A percentile compares a stretch with the other conserved stretches of the same genome.
phyloP scores from a whole-genome alignment of 495 filamentous ascomycete genomes.

The Jackrogersella minutella region DNA sequence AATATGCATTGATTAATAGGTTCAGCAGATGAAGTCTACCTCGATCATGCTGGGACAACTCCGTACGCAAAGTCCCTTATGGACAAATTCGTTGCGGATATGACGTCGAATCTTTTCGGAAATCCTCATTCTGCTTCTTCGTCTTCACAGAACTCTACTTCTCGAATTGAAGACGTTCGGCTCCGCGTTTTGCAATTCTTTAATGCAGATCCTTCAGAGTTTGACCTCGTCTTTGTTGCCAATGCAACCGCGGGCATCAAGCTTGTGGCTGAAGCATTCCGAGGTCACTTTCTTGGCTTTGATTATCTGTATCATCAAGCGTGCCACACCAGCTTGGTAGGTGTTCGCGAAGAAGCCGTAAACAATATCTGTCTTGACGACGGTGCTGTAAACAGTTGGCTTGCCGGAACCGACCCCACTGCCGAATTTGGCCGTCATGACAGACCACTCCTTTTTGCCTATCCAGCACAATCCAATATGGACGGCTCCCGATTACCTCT shows the following conservation, averaged over 20 bases:
- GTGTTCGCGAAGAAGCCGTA: conserved; percentile 75
- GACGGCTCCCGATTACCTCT: conserved; percentile 81
- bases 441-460: conserved; percentile 71
- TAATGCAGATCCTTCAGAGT: conserved; percentile 81
- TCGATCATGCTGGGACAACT: conserved; percentile 93
- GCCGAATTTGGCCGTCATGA: conserved; percentile 2
- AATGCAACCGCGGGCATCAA: conserved; percentile 95
- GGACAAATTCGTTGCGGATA: conserved; percentile 75
- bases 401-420: conserved; percentile 47
- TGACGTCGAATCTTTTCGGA: conserved; percentile 81
- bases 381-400: conserved; percentile 73
- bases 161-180: conserved; percentile 78
- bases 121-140: conserved; percentile 90
- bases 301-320: conserved; percentile 85
- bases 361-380: conserved; percentile 73
- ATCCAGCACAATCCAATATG: conserved; percentile 93
- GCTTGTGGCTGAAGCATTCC: conserved; percentile 77
- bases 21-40: conserved; percentile 75
- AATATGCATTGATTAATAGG: conserved; percentile 16
- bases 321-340: conserved; percentile 88
- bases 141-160: conserved; percentile 79
- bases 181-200: conserved; percentile 78
- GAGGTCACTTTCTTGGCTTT: conserved; percentile 70
- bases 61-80: conserved; percentile 82
- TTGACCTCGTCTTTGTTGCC: conserved; percentile 89